A percentile compares a stretch with the other conserved stretches of the same genome.
Conservation (phyloP, 306 rosid genomes). For the Pterocarpus macrocarpus region DNA sequence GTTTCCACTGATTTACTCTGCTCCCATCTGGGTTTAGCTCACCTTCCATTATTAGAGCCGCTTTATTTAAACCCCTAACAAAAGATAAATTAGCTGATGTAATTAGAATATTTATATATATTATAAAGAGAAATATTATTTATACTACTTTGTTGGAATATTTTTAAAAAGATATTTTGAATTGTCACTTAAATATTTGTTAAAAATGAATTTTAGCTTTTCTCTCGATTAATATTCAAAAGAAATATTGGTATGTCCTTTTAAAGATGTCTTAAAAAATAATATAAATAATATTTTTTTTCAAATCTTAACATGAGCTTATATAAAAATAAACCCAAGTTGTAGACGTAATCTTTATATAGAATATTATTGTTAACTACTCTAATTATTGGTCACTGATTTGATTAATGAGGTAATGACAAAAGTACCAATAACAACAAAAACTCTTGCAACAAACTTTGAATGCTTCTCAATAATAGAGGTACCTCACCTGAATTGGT, state of each 20-base stretch:
- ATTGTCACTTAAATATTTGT: no score
- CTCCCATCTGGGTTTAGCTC: constrained; percentile 69
- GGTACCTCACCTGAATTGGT: constrained; percentile 66
- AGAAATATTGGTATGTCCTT: no score
- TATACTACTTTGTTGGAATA: no score
- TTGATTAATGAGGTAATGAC: background rate
- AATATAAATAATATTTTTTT: no score
- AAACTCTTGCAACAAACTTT: background rate
- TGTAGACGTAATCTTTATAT: constrained; percentile 7
- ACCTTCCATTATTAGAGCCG: constrained; percentile 59
- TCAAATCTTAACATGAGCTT: background rate
- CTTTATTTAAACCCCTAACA: constrained; percentile 63
- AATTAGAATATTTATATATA: background rate
- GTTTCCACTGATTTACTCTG: constrained; percentile 58
- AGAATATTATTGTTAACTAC: background rate
- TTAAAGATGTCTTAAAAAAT: no score
- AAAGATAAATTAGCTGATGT: background rate
- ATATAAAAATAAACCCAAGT: background rate
- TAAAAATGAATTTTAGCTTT: no score
- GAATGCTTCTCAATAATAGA: background rate
- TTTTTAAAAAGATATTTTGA: no score
- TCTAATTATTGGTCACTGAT: constrained; percentile 23
- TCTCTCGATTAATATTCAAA: no score
- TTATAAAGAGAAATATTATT: no score
- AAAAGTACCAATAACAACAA: background rate